Percentiles rank a stretch among this genome's conserved stretches.
phyloP scores from a whole-genome alignment of 805 yeast genomes.

The Pichia manshurica region DNA sequence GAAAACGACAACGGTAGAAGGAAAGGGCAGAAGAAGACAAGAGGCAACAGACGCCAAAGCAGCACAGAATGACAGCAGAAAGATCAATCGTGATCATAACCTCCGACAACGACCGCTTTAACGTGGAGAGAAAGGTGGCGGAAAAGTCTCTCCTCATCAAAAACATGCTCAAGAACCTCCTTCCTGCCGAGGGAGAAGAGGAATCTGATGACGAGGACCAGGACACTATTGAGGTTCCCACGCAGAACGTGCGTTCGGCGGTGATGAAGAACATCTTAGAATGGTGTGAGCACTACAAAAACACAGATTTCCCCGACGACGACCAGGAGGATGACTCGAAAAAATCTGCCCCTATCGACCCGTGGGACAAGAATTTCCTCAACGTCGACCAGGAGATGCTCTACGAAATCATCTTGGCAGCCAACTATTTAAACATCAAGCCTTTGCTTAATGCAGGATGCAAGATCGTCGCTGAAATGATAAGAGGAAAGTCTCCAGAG shows the following conservation, averaged over 20 bases:
- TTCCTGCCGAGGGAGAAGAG: slow-evolving; percentile 32
- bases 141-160: slow-evolving; percentile 81
- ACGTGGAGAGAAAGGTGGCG: slow-evolving; percentile 75
- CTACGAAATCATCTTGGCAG: slow-evolving; percentile 75
- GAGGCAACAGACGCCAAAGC: neutral
- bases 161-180: slow-evolving; percentile 74
- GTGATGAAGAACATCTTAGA: slow-evolving; percentile 88
- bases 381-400: slow-evolving; percentile 91
- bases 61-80: slow-evolving; percentile 18
- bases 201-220: slow-evolving; percentile 33
- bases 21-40: too few relatives aligned
- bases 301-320: slow-evolving; percentile 64
- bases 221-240: slow-evolving; percentile 64
- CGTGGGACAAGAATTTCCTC: slow-evolving; percentile 92
- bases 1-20: neutral
- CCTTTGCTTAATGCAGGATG: slow-evolving; percentile 76
- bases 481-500: slow-evolving; percentile 72
- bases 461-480: slow-evolving; percentile 79
- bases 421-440: slow-evolving; percentile 69
- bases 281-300: slow-evolving; percentile 94
- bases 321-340: slow-evolving; percentile 80
- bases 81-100: slow-evolving; percentile 45
- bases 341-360: slow-evolving; percentile 86
- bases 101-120: slow-evolving; percentile 74
- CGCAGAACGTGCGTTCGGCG: slow-evolving; percentile 83